phyloP scores from a whole-genome alignment of 2,329 filamentous ascomycete genomes.

The Colletotrichum plurivorum region DNA sequence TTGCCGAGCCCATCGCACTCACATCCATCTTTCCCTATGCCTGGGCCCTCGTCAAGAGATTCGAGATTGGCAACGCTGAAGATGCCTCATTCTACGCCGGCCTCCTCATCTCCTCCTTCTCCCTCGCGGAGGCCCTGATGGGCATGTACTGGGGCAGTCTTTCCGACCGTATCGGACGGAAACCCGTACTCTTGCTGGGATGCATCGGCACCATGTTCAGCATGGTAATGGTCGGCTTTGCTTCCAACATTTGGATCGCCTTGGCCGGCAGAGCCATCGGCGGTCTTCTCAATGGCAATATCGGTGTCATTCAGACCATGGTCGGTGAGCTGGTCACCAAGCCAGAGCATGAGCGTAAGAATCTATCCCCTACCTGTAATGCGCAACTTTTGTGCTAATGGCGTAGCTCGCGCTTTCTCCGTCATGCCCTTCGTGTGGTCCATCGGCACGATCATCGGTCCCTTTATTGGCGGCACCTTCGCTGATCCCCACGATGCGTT shows the following conservation, averaged over 20 bases:
- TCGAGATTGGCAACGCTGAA: constrained; percentile 77
- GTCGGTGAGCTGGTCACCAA: constrained; percentile 88
- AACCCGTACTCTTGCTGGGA: constrained; percentile 86
- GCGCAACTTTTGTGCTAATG: constrained; percentile 40
- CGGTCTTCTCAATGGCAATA: constrained; percentile 90
- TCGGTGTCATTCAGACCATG: constrained; percentile 93
- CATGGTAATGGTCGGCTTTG: constrained; percentile 86
- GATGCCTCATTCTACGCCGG: constrained; percentile 92
- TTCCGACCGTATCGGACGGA: constrained; percentile 86
- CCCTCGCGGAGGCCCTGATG: constrained; percentile 84
- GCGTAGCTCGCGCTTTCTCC: constrained; percentile 82
- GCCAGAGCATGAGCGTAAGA: constrained; percentile 86
- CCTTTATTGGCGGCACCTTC: constrained; percentile 89
- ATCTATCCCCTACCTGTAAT: not conserved
- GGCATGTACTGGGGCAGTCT: constrained; percentile 91
- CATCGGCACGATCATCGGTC: constrained; percentile 89
- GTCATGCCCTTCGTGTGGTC: constrained; percentile 97
- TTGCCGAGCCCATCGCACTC: constrained; percentile 92
- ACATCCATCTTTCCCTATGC: constrained; percentile 96
- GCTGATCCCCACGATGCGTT: constrained; percentile 83
- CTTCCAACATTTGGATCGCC: constrained; percentile 87
- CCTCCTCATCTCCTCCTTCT: constrained; percentile 88
- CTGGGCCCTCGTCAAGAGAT: constrained; percentile 85
- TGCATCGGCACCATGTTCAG: constrained; percentile 87
- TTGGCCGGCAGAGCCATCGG: constrained; percentile 82